Evolutionary conservation across 495 filamentous ascomycete species (phyloP), one percentile per base, ranked within the genome.

Genomic region (Pyrenopolyporus hunteri): DNA sequence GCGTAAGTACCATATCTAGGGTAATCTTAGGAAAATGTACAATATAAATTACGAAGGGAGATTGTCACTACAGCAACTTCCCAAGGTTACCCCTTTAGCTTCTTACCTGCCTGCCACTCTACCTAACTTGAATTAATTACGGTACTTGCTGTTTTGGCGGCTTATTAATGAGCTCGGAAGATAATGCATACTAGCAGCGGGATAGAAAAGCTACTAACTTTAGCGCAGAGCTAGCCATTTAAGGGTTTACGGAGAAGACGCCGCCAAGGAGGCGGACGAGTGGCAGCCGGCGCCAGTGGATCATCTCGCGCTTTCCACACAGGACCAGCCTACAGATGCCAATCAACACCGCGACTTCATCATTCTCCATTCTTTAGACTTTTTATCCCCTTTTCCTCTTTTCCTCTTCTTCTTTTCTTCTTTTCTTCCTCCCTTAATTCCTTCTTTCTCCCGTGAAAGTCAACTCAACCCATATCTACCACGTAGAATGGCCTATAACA

Each of bases 1-100:
- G 37, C n/a, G n/a, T n/a, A n/a, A n/a, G n/a, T n/a, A n/a, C n/a
- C n/a, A n/a, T n/a, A n/a, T n/a, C n/a, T n/a, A n/a, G n/a, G n/a
- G n/a, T n/a, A n/a, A n/a, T n/a, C n/a, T n/a, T 33, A 33, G 13
- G 2, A 2, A 33, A 33, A n/a, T 14, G 4, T 43, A 11, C 10
- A 23, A 11, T 43, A 8, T 43, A 11, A 13, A 44, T 25, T 44
- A 25, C 14, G 23, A 40, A 10, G 13, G 36, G 28, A 6, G 48
- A 10, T 19, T 20, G 23, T 53, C 49, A 44, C 37, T 33, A 44
- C 23, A 32, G 53, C 47, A 47, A 47, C 53, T 57, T 46, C 53
- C 19, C 37, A 17, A 56, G 52, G 19, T 31, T 46, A 20, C 23
- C n/a, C 23, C 8, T n/a, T n/a, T n/a, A 8, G 13, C 36, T 17